Percentiles rank a stretch among this genome's conserved stretches.
These are phyloP conservation scores for Discostella pseudostelligera DNA, from an alignment of 108 stramenopile species.

Conservation along the genomic window DNA sequence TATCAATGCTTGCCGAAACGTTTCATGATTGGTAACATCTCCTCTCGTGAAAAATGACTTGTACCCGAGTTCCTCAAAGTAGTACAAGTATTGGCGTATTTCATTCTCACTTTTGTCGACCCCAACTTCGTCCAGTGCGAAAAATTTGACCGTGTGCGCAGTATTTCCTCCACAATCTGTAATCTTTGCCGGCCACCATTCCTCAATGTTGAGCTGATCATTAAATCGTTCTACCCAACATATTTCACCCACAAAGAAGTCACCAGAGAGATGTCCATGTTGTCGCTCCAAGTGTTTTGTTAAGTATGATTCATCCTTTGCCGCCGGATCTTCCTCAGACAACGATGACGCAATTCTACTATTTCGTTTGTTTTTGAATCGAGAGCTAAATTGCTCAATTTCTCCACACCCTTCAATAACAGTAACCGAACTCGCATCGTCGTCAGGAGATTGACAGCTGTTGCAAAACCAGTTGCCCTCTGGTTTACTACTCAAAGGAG, in stretches of 20 bases:
- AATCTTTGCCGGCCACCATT: conserved; percentile 51
- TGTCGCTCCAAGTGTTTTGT: conserved; percentile 10
- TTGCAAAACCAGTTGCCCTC: conserved; percentile 63
- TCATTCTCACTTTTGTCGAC: not conserved
- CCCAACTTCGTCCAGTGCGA: conserved; percentile 15
- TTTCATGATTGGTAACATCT: conserved; percentile 2
- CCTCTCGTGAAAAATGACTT: conserved; percentile 16
- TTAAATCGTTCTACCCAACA: conserved; percentile 45
- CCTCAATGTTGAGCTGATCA: conserved; percentile 17
- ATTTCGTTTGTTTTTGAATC: conserved; percentile 8
- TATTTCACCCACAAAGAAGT: conserved; percentile 26
- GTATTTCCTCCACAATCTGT: conserved; percentile 6
- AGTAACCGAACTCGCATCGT: conserved; percentile 42
- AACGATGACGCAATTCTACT: conserved; percentile 24
- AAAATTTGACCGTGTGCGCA: conserved; percentile 27
- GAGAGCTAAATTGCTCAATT: conserved; percentile 47
- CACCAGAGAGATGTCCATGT: not conserved
- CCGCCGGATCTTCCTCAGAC: conserved; percentile 10
- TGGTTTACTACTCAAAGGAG: conserved; percentile 50
- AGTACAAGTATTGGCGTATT: conserved; percentile 33
- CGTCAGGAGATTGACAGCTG: conserved; percentile 35
- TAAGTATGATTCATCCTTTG: conserved; percentile 15
- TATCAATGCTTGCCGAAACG: conserved; percentile 28
- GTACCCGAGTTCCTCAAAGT: conserved; percentile 41
- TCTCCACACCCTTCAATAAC: conserved; percentile 53